Conservation (phyloP, 208 protist species). For the Porcisia deanei region DNA sequence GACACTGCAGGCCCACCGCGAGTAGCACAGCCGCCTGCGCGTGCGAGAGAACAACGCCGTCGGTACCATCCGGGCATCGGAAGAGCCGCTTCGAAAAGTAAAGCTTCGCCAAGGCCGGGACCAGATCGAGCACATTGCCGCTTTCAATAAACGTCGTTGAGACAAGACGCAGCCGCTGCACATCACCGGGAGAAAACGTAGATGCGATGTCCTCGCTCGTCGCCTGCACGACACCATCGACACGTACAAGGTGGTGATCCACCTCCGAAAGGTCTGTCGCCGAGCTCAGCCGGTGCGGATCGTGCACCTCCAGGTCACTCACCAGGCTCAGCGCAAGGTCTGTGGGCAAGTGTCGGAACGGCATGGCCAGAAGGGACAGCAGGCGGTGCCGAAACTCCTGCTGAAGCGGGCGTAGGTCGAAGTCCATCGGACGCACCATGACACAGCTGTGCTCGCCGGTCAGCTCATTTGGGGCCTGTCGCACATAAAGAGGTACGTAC, state of each 20-base stretch:
- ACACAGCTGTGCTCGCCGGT: constrained; percentile 99
- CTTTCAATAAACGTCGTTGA: constrained; percentile 94
- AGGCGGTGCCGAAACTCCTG: constrained; percentile 94
- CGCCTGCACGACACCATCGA: constrained; percentile 65
- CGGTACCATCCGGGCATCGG: constrained; percentile 60
- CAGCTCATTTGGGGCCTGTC: constrained; percentile 95
- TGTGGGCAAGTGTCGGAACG: constrained; percentile 89
- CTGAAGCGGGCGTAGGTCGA: constrained; percentile 60
- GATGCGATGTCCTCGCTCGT: constrained; percentile 43
- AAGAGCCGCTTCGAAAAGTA: constrained; percentile 89
- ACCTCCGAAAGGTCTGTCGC: constrained; percentile 42
- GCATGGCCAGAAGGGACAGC: constrained; percentile 89
- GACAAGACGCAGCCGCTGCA: constrained; percentile 95
- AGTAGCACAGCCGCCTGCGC: constrained; percentile 95
- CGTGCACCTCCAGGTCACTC: constrained; percentile 50
- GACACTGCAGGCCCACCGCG: constrained; percentile 93
- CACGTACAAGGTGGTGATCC: constrained; percentile 38
- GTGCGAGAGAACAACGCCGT: constrained; percentile 85
- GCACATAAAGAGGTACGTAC: constrained; percentile 92
- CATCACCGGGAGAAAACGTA: constrained; percentile 85
- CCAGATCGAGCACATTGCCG: constrained; percentile 96
- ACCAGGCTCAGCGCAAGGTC: constrained; percentile 90
- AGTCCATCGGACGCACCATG: constrained; percentile 94
- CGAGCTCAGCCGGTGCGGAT: constrained; percentile 45
- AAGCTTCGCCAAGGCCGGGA: constrained; percentile 91